Evolutionary conservation across 1,284 basidiomycete genomes (phyloP), one percentile per base, ranked within the genome.

Genomic region (Trichosporon inkin): DNA sequence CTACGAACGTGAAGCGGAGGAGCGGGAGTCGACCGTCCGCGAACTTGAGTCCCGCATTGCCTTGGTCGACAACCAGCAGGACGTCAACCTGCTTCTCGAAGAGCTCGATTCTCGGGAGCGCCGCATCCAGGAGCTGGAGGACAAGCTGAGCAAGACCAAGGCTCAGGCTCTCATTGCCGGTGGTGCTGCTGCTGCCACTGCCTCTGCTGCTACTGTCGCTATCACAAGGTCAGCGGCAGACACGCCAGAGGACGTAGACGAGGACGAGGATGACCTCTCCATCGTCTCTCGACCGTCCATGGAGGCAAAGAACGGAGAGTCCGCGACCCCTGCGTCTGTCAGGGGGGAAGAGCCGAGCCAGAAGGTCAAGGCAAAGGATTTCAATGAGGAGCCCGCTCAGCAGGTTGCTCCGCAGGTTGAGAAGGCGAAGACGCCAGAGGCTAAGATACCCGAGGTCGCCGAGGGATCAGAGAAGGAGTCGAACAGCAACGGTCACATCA

Each of bases 61-160:
- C 38, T 78, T 82, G 37, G 73, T 82, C 51, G 81, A 95, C 62
- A 19, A 57, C 49, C 65, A 85, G 32, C 54, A 87, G 14, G 84
- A 80, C 59, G 76, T 73, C 67, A 77, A 76, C 57, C 81, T 86
- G 49, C 71, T 83, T 10, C 69, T 82, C 3, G 82, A 83, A 32
- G 92, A 96, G 72, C 81, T 96, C 10, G 90, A 93, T 73, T 82
- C 85, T 61, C 83, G 90, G 60, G 90, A 96, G 73, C 82, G 80
- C 62, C 84, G 82, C 67, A 84, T 96, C 16, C 82, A 83, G 56
- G 85, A 85, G 53, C 81, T 97, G 16, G 88, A 96, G 77, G 73
- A 81, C 53, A 86, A 86, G 77, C 85, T 93, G 81, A 64, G 64
- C 51, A 35, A 59, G 52, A 37, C n/a, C 22, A 49, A 49, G 44